Conservation (phyloP, 805 yeast genomes). For the Alloascoidea africana region DNA sequence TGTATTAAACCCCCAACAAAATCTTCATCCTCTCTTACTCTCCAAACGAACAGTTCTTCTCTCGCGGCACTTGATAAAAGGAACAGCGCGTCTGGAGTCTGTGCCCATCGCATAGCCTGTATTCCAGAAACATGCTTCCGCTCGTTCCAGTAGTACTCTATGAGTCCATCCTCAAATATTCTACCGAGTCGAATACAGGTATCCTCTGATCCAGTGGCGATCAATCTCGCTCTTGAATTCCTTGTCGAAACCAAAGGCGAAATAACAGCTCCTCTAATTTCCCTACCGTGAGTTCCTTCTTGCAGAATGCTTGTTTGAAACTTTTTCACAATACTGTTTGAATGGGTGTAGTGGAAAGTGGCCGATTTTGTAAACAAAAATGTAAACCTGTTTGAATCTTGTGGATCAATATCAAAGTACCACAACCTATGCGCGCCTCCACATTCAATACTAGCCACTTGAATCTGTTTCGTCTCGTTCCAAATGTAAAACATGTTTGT, state of each 20-base stretch:
- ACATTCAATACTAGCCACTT: slow-evolving; percentile 54
- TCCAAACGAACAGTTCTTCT: slow-evolving; percentile 84
- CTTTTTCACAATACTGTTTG: slow-evolving; percentile 4
- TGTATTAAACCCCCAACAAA: slow-evolving; percentile 27
- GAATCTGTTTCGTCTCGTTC: slow-evolving; percentile 67
- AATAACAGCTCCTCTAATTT: slow-evolving; percentile 62
- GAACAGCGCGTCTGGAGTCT: slow-evolving; percentile 5
- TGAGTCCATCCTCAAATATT: slow-evolving; percentile 21
- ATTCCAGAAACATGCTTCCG: slow-evolving; percentile 83
- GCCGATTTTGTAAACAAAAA: slow-evolving; percentile 50
- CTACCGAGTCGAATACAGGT: slow-evolving; percentile 54
- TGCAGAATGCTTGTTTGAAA: slow-evolving; percentile 17
- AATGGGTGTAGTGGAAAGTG: slow-evolving; percentile 9
- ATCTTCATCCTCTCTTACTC: slow-evolving; percentile 23
- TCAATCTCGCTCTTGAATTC: slow-evolving; percentile 18
- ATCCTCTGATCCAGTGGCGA: slow-evolving; percentile 83
- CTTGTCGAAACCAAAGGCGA: slow-evolving; percentile 17
- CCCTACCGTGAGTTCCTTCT: slow-evolving; percentile 83
- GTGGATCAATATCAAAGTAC: slow-evolving; percentile 26
- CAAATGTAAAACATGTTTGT: slow-evolving; percentile 66
- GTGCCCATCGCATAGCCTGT: slow-evolving; percentile 37
- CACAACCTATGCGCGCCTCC: slow-evolving; percentile 91
- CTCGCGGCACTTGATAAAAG: slow-evolving; percentile 50
- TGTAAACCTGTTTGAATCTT: slow-evolving; percentile 18
- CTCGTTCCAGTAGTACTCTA: slow-evolving; percentile 40